Base-by-base conservation (phyloP, 2,329 filamentous ascomycete genomes). In the Ceratocystis lukuohia region DNA sequence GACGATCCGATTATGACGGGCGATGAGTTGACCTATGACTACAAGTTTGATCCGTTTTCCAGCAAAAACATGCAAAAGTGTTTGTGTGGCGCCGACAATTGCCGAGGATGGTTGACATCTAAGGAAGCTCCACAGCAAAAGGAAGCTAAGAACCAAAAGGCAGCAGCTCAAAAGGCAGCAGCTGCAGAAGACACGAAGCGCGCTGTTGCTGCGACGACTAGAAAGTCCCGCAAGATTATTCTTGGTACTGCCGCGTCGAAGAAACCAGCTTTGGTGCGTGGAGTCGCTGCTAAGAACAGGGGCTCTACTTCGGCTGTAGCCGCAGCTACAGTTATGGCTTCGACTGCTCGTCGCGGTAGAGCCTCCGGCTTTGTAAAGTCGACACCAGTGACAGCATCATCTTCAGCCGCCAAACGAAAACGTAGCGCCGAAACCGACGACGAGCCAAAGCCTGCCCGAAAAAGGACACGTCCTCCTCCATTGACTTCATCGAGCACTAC, bases 11-110 rank as follows among this genome's bases (percentile, higher is more conserved):
- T 99, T 74, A 89, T 89, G 85, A 96, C 92, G 10, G 94, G 94
- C 28, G 91, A 97, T 69, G 94, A 99, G 76, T 80, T 99, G 69
- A 97, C 92, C 0, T 99, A 99, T 74, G 94, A 99, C 79, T 87
- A 87, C 78, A 87, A 87, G 73, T 87, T 87, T 72, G 84, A 87
- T 72, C 84, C 84, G 2, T 87, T 87, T 74, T 87, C 84, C 8
- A 79, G 82, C 72, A 87, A 87, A 76, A 87, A 87, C 72, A 84
- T 87, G 61, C 84, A 87, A 73, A 82, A 80, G 72, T 87, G 84
- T 74, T 79, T 86, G 33, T 87, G 84, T 73, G 84, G 84, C 68
- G 81, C 81, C 70, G 73, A 77, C 46, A 87, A 87, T 74, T 87
- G 84, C 73, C 82, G 84, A 66, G 84, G 84, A 53, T 80, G 87